Evolutionary conservation across 2,329 filamentous ascomycete species (phyloP), one percentile per base, ranked within the genome.

Genomic region (Diaporthe citri): DNA sequence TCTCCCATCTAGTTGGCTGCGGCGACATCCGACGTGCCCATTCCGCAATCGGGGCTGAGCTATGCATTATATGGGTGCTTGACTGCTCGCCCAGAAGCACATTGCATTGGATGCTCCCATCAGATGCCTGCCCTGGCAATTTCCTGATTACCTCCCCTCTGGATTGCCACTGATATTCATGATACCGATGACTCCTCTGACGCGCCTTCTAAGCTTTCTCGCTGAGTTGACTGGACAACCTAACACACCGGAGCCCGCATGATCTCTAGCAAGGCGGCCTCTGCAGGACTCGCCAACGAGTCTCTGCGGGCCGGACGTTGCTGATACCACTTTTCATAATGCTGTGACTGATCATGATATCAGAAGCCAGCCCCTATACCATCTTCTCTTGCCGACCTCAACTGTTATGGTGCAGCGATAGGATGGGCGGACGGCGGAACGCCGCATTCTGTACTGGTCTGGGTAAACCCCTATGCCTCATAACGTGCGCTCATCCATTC

Each of bases 401-500:
- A 41, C 15, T 55, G 34, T 15, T 9, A 28, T 22, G 34, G 13
- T 28, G 46, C 64, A 17, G 34, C 46, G 17, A 55, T 22, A 12
- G 22, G 5, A 36, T 28, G 28, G 15, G 34, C 34, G 4, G n/a
- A 22, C 34, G 9, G n/a, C 20, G 9, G 22, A n/a, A 25, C 12
- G 22, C 64, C 9, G 48, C 46, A 22, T 22, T 41, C 48, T 28
- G 15, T 55, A 25, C n/a, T 66, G 39, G 41, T 36, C 62, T 22
- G 56, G n/a, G 36, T 79, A 81, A 81, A 87, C 88, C 62, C n/a
- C 13, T 7, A n/a, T 46, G 60, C 28, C 31, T 55, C 57, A 52
- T 46, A 60, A 72, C 6, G 84, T 84, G 78, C 88, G 84, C 79
- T 91, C 89, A 80, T 91, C 90, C 78, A 90, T 82, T 80, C 89